A percentile compares a stretch with the other conserved stretches of the same genome.
phyloP scores from a whole-genome alignment of 441 rosid species.

The Geranium incanum region DNA sequence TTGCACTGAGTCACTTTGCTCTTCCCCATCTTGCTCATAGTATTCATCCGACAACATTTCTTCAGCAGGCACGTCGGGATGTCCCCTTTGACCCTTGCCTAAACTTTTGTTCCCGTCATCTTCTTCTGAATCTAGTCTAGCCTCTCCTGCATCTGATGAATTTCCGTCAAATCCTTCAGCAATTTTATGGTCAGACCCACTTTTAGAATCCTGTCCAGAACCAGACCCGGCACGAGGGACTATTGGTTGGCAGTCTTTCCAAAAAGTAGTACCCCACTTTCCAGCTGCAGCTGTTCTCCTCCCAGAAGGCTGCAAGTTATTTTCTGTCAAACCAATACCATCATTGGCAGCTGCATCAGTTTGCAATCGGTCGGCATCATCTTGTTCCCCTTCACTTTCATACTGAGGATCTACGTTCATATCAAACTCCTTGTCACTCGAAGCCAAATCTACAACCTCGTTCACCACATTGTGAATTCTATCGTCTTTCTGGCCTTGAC shows the following conservation, averaged over 20 bases:
- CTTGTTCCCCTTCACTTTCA: conserved; percentile 63
- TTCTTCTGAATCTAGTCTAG: conserved; percentile 54
- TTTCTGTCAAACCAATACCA: conserved; percentile 35
- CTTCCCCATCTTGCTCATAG: conserved; percentile 98
- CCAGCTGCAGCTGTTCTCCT: conserved; percentile 61
- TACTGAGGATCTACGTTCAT: conserved; percentile 62
- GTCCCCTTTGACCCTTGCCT: conserved; percentile 51
- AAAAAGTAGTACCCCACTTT: conserved; percentile 91
- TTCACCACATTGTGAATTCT: conserved; percentile 37
- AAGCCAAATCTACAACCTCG: conserved; percentile 35
- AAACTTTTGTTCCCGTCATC: conserved; percentile 48
- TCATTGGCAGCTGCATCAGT: conserved; percentile 29
- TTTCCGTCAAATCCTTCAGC: conserved; percentile 48
- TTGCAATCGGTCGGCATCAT: conserved; percentile 41
- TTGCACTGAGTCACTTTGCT: conserved; percentile 65
- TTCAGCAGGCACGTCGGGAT: conserved; percentile 83
- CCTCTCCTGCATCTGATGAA: conserved; percentile 47
- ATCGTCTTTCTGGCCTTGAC: conserved; percentile 36
- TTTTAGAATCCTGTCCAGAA: conserved; percentile 62
- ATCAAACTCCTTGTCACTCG: conserved; percentile 63
- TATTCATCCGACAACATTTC: conserved; percentile 99
- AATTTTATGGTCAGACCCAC: conserved; percentile 37
- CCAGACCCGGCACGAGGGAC: conserved; percentile 53
- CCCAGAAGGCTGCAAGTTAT: conserved; percentile 48
- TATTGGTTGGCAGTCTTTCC: conserved; percentile 97